Conservation (phyloP, 2,329 filamentous ascomycete genomes). For the Trichoderma endophyticum region DNA sequence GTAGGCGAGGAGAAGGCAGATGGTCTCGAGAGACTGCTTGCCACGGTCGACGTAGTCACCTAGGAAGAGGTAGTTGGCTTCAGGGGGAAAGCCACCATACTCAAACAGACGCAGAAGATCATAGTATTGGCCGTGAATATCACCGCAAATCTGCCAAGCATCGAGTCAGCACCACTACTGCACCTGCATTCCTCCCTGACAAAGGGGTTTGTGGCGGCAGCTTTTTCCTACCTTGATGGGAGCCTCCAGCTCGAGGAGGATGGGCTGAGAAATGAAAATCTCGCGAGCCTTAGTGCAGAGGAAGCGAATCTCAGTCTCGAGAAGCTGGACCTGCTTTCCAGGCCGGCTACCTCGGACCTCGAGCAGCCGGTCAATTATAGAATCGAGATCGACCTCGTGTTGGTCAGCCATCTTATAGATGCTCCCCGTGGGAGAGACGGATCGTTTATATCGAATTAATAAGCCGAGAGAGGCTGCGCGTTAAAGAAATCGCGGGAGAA, state of each 20-base stretch:
- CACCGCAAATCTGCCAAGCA: slow-evolving; percentile 80
- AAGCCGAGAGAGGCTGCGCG: slow-evolving; percentile 30
- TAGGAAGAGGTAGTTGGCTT: slow-evolving; percentile 99
- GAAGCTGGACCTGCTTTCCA: slow-evolving; percentile 95
- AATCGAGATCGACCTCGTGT: slow-evolving; percentile 95
- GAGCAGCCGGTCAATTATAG: slow-evolving; percentile 96
- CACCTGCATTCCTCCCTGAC: too few relatives aligned
- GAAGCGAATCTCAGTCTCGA: slow-evolving; percentile 94
- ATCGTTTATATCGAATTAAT: slow-evolving; percentile 30
- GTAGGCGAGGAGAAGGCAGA: slow-evolving; percentile 93
- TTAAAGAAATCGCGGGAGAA: slow-evolving; percentile 19
- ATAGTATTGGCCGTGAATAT: slow-evolving; percentile 99
- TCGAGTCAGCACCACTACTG: not conserved
- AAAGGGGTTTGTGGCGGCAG: not conserved
- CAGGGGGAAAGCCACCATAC: slow-evolving; percentile 95
- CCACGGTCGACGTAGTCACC: slow-evolving; percentile 98
- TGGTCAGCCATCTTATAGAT: slow-evolving; percentile 57
- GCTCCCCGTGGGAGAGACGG: slow-evolving; percentile 38
- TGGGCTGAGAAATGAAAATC: slow-evolving; percentile 99
- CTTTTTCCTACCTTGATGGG: slow-evolving; percentile 83
- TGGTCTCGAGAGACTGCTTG: slow-evolving; percentile 98
- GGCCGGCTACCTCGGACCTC: slow-evolving; percentile 97
- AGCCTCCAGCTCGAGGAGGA: slow-evolving; percentile 93
- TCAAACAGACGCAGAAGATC: slow-evolving; percentile 96
- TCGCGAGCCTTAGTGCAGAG: slow-evolving; percentile 98